Evolutionary conservation across 2,329 filamentous ascomycete species (phyloP).

Genomic region (Phialophora expanda): DNA sequence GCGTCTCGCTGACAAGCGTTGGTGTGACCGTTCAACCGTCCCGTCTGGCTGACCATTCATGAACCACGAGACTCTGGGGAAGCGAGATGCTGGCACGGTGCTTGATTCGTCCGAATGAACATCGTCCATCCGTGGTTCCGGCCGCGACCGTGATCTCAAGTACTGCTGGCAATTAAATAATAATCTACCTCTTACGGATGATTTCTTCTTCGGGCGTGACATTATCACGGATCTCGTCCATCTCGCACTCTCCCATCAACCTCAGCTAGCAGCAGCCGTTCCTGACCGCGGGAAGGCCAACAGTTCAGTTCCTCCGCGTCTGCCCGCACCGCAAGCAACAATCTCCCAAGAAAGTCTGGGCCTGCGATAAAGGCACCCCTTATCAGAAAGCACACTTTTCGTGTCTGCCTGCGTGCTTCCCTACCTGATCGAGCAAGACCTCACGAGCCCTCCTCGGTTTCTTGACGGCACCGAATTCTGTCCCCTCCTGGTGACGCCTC

Average conservation of each 20-base stretch:
- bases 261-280: background rate
- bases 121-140: constrained; percentile 18
- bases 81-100: constrained; percentile 7
- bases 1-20: background rate
- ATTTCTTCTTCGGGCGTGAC: background rate
- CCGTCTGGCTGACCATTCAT: background rate
- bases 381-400: constrained; percentile 8
- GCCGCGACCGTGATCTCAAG: constrained; percentile 1
- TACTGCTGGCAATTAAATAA: constrained; percentile 3
- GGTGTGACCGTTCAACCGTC: background rate
- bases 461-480: background rate
- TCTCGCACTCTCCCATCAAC: background rate
- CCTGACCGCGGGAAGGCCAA: background rate
- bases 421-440: constrained; percentile 14
- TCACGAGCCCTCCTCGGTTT: constrained; percentile 12
- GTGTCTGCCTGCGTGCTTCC: background rate
- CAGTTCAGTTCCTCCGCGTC: background rate
- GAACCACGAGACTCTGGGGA: background rate
- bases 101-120: constrained; percentile 19
- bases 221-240: background rate
- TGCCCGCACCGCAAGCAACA: constrained; percentile 7
- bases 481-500: background rate
- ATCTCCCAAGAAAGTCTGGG: constrained; percentile 9
- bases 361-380: constrained; percentile 13
- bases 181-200: background rate